Conservation (phyloP, 192 early-diverging fungal genomes). For the Chytriomyces sp. region DNA sequence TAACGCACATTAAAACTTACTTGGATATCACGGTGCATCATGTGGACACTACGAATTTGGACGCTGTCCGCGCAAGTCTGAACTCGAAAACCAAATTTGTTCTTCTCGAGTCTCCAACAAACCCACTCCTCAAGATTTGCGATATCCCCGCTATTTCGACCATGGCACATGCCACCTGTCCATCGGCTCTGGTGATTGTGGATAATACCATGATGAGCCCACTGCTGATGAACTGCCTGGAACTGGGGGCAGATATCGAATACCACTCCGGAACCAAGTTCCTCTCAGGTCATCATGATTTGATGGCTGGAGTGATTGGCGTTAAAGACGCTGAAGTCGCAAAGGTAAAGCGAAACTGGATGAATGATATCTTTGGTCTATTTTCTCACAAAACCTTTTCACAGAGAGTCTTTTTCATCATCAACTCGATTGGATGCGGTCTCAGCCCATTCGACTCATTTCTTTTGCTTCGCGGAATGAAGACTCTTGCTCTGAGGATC, state of each 20-base stretch:
- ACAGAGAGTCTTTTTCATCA: slow-evolving; percentile 86
- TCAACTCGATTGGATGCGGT: slow-evolving; percentile 92
- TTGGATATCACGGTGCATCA: slow-evolving; percentile 85
- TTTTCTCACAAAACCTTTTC: slow-evolving; percentile 1
- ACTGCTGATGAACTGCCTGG: slow-evolving; percentile 85
- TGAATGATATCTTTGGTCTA: background rate
- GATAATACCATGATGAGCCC: slow-evolving; percentile 99
- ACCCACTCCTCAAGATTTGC: slow-evolving; percentile 93
- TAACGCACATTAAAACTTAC: slow-evolving; percentile 81
- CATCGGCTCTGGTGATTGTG: slow-evolving; percentile 82
- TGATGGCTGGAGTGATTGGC: slow-evolving; percentile 97
- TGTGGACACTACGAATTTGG: slow-evolving; percentile 83
- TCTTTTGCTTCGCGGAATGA: slow-evolving; percentile 90
- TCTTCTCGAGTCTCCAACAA: slow-evolving; percentile 93
- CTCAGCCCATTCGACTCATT: slow-evolving; percentile 92
- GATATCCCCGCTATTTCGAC: slow-evolving; percentile 82
- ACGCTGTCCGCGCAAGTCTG: slow-evolving; percentile 65
- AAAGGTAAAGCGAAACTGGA: slow-evolving; percentile 56
- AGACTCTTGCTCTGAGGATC: slow-evolving; percentile 96
- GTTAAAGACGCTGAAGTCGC: slow-evolving; percentile 71
- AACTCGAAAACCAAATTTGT: slow-evolving; percentile 80
- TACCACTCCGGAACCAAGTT: slow-evolving; percentile 99
- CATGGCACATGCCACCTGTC: slow-evolving; percentile 74
- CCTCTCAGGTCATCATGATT: slow-evolving; percentile 94
- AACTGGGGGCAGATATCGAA: slow-evolving; percentile 90